Evolutionary conservation across 495 filamentous ascomycete genomes (phyloP).

Genomic region (Hypoxylon crocopeplum): DNA sequence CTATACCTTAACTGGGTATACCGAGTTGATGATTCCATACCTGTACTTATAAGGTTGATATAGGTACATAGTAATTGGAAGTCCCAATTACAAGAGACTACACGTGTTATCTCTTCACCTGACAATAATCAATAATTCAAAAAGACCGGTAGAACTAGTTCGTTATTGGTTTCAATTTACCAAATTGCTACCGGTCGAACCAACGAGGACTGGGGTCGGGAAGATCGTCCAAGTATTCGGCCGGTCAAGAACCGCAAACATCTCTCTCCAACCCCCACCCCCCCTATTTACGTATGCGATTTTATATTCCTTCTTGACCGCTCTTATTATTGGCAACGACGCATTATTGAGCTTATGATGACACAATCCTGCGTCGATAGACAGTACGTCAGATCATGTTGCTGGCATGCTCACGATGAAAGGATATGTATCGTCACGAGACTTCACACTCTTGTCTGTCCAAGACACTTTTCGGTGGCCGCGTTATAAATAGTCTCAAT

Average conservation of each 20-base stretch:
- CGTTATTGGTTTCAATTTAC: slow-evolving; percentile 6
- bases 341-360: slow-evolving; percentile 16
- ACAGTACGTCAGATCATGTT: slow-evolving; percentile 15
- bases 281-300: slow-evolving; percentile 30
- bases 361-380: slow-evolving; percentile 32
- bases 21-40: no score
- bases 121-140: not conserved
- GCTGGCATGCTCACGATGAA: slow-evolving; percentile 1
- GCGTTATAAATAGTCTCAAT: slow-evolving; percentile 10
- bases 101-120: no score
- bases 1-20: no score
- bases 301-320: slow-evolving; percentile 31
- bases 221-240: slow-evolving; percentile 33
- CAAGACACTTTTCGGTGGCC: not conserved
- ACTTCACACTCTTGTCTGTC: not conserved
- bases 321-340: slow-evolving; percentile 31
- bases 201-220: slow-evolving; percentile 19
- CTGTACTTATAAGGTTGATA: no score
- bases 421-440: slow-evolving; percentile 5
- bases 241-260: slow-evolving; percentile 19
- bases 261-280: slow-evolving; percentile 24
- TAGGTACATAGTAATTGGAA: no score
- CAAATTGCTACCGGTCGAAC: slow-evolving; percentile 6
- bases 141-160: slow-evolving; percentile 5
- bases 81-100: no score